Base-by-base conservation (phyloP, 2,329 filamentous ascomycete genomes). In the Xylariaceae sp. region DNA sequence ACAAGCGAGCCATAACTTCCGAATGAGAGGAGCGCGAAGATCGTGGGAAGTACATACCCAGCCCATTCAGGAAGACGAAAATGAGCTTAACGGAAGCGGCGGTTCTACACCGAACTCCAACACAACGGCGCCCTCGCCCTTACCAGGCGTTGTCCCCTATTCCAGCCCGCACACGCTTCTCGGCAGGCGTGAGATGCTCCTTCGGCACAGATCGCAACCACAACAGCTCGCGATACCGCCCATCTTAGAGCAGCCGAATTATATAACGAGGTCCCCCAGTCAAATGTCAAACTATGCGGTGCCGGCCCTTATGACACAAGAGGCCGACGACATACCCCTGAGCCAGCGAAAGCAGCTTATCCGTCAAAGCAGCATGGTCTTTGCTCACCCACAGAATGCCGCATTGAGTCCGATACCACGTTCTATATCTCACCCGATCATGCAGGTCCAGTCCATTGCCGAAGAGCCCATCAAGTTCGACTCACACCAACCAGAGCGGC, bases 311-410 rank as follows among this genome's bases (percentile, higher is more conserved):
- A 41, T 70, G 7, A 71, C 70, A 17, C 69, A 76, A 15, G 82
- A 84, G 64, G 76, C 80, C 1, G 89, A 92, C 61, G 83, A 92
- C 58, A 78, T 93, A 65, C 87, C 89, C 0, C 78, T 94, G 15
- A 88, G 84, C 48, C 83, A 88, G 66, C 85, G 89, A 49, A 82
- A 81, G 57, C 75, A 82, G 51, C 72, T 88, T 34, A 83, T 89
- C 57, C 83, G 82, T 37, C 80, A 82, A 48, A 78, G 71, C 63
- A 81, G 78, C 66, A 62, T 76, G 52, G 71, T 74, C 47, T 73
- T 67, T 0, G 60, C 64, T 13, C 53, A 61, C 17, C 23, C 61
- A 49, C 55, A 53, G 6, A 56, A 54, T 47, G 51, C 56, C 54
- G 48, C 60, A 13, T 23, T 47, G 34, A 57, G 37, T 10, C 55